Evolutionary conservation across 768 basidiomycete species (phyloP), one percentile per base, ranked within the genome.

Genomic region (Dioszegia aurantiaca): DNA sequence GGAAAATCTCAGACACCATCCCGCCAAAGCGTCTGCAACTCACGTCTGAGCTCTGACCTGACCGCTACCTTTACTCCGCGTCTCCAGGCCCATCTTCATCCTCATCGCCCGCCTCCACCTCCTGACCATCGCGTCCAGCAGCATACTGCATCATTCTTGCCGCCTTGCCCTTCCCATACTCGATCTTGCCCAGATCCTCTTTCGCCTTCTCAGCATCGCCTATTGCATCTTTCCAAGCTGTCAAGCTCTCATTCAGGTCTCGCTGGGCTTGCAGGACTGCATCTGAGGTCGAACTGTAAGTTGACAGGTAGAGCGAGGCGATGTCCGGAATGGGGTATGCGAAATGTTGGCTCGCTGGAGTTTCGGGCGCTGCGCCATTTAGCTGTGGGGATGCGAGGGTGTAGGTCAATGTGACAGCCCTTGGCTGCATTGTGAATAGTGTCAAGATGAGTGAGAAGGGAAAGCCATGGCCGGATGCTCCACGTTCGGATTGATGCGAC

Each of bases 161-260:
- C 14, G 65, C 67, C 45, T 62, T 60, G 1, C 70, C 70, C 27
- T 55, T 61, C 1, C 70, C 70, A 42, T 61, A 59, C 4, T 16
- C 68, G 8, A 73, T 59, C 46, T 59, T 61, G 1, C 70, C 70
- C 4, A 59, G 24, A 60, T 67, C 62, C 55, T 71, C 70, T 51
- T 68, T 69, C 17, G 12, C 54, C 46, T 69, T 72, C 44, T 69
- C 67, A 6, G 24, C 11, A 44, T 73, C 65, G 12, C 68, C 70
- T 17, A 72, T 58, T 3, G 58, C 64, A 39, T 74, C 70, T 53
- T 74, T 69, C 69, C 69, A 73, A 3, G 41, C 26, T 5, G 69
- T 73, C 36, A 73, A 33, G 21, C 11, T 40, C 10, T 56, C 69
- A 30, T 70, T 73, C 33, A 73, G 55, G 2, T 58, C 37, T 19